Conservation (phyloP, 371 early-diverging fungal species). For the Rhizomucor pusillus region DNA sequence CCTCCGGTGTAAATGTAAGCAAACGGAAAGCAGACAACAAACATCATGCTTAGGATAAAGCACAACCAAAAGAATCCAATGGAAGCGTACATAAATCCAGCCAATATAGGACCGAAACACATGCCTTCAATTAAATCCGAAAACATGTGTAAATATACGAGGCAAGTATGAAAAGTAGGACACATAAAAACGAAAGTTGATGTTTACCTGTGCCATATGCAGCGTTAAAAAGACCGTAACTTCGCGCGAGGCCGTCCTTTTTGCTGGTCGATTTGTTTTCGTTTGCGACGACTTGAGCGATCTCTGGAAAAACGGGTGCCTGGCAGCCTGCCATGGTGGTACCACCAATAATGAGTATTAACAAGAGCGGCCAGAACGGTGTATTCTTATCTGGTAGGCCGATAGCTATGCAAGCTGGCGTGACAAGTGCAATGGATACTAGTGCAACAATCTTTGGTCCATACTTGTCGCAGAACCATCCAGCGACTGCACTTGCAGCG, state of each 20-base stretch:
- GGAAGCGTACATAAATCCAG: slow-evolving; percentile 33
- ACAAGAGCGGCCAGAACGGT: slow-evolving; percentile 34
- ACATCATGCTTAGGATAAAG: slow-evolving; percentile 26
- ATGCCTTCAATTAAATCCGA: slow-evolving; percentile 23
- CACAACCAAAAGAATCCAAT: slow-evolving; percentile 45
- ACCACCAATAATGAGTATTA: slow-evolving; percentile 28
- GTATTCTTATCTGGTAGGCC: slow-evolving; percentile 27
- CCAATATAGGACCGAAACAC: slow-evolving; percentile 39
- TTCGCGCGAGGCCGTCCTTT: slow-evolving; percentile 33
- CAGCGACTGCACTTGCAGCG: slow-evolving; percentile 40
- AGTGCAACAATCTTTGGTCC: slow-evolving; percentile 41
- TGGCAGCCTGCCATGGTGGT: slow-evolving; percentile 41
- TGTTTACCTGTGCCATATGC: slow-evolving; percentile 44
- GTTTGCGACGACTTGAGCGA: slow-evolving; percentile 33
- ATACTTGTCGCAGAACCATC: slow-evolving; percentile 42
- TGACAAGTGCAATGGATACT: slow-evolving; percentile 23
- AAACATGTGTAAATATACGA: slow-evolving; percentile 29
- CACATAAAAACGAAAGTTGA: slow-evolving; percentile 20
- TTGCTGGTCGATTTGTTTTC: slow-evolving; percentile 21
- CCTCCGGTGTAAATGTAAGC: slow-evolving; percentile 34
- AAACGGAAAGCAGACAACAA: slow-evolving; percentile 33
- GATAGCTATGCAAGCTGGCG: slow-evolving; percentile 28
- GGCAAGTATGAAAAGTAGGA: slow-evolving; percentile 19
- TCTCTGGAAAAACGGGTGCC: slow-evolving; percentile 42
- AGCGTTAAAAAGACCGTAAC: slow-evolving; percentile 44